Conservation (phyloP, 129 eudicot species). For the Saussurea involucrata region DNA sequence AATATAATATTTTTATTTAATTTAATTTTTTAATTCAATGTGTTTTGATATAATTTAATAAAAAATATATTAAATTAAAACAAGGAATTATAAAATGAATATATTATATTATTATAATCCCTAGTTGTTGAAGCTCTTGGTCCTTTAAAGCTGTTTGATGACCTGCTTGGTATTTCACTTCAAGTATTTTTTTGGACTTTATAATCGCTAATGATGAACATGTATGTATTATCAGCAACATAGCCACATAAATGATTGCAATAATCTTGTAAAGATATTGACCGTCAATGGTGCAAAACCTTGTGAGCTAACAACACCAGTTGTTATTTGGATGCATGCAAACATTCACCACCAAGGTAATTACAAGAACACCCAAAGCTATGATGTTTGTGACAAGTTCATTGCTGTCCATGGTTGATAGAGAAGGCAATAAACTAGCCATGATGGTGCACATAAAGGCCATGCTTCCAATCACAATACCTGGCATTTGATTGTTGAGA, state of each 20-base stretch:
- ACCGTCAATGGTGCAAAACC: not conserved
- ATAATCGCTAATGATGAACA: constrained; percentile 15
- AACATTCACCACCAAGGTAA: constrained; percentile 27
- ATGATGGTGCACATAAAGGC: constrained; percentile 22
- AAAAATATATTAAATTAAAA: too few relatives aligned
- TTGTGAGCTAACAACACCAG: not conserved
- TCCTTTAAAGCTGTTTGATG: not conserved
- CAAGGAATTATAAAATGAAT: too few relatives aligned
- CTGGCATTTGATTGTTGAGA: constrained; percentile 12
- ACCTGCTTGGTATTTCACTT: not conserved
- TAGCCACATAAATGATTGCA: not conserved
- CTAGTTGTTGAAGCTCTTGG: not conserved
- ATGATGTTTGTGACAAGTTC: constrained; percentile 20
- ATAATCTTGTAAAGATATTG: too few relatives aligned
- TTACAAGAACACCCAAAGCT: constrained; percentile 26
- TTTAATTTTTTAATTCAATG: too few relatives aligned
- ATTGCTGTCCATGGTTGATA: constrained; percentile 14
- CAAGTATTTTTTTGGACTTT: constrained; percentile 6
- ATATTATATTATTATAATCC: too few relatives aligned
- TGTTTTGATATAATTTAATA: too few relatives aligned
- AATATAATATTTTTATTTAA: too few relatives aligned
- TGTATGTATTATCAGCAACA: not conserved
- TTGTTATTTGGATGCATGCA: constrained; percentile 18
- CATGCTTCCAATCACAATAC: constrained; percentile 2
- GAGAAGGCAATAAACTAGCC: constrained; percentile 30